Evolutionary conservation across 345 rosid genomes (phyloP).

Genomic region (Mallotus nudiflorus): DNA sequence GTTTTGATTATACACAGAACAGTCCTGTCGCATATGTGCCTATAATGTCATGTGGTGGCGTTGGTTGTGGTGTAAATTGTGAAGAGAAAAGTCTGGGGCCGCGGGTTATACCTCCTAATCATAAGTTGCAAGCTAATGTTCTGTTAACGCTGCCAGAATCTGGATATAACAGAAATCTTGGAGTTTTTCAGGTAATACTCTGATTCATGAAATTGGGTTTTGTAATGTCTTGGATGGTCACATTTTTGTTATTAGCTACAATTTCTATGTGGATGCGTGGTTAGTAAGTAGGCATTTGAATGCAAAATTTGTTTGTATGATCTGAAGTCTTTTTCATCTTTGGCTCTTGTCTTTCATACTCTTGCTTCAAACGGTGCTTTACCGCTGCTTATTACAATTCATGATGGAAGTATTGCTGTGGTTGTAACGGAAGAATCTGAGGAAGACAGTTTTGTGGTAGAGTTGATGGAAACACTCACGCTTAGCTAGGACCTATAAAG

Average conservation of each 20-base stretch:
- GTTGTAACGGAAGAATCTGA: neutral
- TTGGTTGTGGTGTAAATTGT: conserved; percentile 46
- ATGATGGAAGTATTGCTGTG: neutral
- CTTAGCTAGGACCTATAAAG: conserved; percentile 1
- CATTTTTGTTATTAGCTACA: neutral
- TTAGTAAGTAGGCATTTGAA: neutral
- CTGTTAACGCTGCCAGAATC: conserved; percentile 75
- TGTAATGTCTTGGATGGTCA: neutral
- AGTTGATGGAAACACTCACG: neutral
- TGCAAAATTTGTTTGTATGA: neutral
- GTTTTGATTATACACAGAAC: conserved; percentile 58
- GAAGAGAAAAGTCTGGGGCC: conserved; percentile 33
- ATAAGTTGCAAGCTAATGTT: conserved; percentile 46
- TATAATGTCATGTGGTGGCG: conserved; percentile 48
- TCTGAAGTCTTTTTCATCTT: neutral
- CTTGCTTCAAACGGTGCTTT: neutral
- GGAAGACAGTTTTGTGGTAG: neutral
- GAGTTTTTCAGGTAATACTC: conserved; percentile 78
- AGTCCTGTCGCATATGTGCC: conserved; percentile 75
- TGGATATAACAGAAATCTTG: conserved; percentile 71
- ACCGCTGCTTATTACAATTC: neutral
- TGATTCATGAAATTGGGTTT: neutral
- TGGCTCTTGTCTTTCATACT: neutral
- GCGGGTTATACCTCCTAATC: conserved; percentile 40
- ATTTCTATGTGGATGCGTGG: conserved; percentile 1